These are phyloP conservation scores for Phialemonium atrogriseum DNA, from an alignment of 2,329 filamentous ascomycete genomes.

Conservation along the genomic window DNA sequence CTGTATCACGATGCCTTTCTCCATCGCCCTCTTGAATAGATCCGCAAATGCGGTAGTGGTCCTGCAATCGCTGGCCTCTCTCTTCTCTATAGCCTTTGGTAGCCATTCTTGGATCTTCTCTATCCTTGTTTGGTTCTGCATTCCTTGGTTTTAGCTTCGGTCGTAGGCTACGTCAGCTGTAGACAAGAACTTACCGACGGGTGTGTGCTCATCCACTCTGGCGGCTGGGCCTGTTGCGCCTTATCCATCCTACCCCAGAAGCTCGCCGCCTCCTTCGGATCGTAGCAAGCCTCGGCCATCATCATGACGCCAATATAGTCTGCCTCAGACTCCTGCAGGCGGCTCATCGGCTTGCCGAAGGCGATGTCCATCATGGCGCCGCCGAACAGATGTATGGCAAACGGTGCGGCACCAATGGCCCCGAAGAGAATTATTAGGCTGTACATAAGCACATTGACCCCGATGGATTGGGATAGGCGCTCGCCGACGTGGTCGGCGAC, in stretches of 20 bases:
- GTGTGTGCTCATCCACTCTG: constrained; percentile 70
- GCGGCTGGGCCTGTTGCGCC: constrained; percentile 38
- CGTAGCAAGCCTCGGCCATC: constrained; percentile 74
- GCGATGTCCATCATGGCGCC: constrained; percentile 51
- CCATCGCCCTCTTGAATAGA: constrained; percentile 40
- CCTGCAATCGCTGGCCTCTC: constrained; percentile 43
- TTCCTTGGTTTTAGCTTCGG: constrained; percentile 4
- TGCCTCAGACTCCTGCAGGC: constrained; percentile 68
- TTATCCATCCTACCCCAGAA: constrained; percentile 63
- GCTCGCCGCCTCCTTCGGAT: constrained; percentile 56
- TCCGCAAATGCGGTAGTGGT: constrained; percentile 44
- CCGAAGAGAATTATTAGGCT: constrained; percentile 41
- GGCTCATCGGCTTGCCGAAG: constrained; percentile 59
- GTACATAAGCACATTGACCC: constrained; percentile 42
- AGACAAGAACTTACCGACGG: constrained; percentile 48
- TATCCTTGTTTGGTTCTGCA: constrained; percentile 51
- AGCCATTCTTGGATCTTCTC: constrained; percentile 58
- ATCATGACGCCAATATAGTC: constrained; percentile 77
- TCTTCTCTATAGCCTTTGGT: constrained; percentile 46
- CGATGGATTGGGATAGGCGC: constrained; percentile 44
- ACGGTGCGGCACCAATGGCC: constrained; percentile 31
- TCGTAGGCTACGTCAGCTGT: background rate
- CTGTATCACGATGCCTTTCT: constrained; percentile 25
- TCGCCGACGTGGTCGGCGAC: constrained; percentile 62
- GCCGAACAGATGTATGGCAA: constrained; percentile 30